phyloP scores from a whole-genome alignment of 192 early-diverging fungal species.

The Backusella tuberculispora region DNA sequence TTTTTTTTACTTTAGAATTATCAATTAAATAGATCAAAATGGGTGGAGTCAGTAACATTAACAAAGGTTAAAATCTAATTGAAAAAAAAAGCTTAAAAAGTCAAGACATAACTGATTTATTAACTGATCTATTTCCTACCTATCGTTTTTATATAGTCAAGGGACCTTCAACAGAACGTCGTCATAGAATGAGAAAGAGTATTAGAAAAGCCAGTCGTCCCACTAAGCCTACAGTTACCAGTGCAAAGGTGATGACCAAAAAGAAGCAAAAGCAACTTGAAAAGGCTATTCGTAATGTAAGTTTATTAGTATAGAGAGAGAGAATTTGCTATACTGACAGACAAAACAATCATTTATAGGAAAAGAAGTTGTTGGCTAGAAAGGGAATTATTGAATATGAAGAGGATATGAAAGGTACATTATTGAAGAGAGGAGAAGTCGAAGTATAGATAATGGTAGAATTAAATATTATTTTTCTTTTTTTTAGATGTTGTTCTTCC shows the following conservation, averaged over 20 bases:
- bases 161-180: conserved; percentile 25
- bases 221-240: conserved; percentile 11
- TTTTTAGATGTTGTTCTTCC: conserved; percentile 31
- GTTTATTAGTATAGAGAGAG: background rate
- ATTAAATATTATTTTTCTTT: background rate
- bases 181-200: conserved; percentile 29
- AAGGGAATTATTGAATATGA: conserved; percentile 34
- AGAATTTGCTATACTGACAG: background rate
- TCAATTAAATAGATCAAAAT: background rate
- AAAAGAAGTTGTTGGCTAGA: conserved; percentile 32
- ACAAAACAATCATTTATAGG: conserved; percentile 21
- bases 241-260: conserved; percentile 24
- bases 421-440: background rate
- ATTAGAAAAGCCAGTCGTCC: conserved; percentile 17
- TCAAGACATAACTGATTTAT: background rate
- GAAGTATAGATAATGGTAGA: background rate
- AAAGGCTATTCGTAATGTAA: conserved; percentile 40
- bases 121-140: background rate
- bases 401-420: conserved; percentile 43
- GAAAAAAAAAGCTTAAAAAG: background rate
- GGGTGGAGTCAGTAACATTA: background rate
- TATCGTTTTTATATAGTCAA: conserved; percentile 17
- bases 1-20: background rate
- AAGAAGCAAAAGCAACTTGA: conserved; percentile 43
- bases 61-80: background rate